Evolutionary conservation across 2,329 filamentous ascomycete species (phyloP).

Genomic region (Cordyceps fumosorosea): DNA sequence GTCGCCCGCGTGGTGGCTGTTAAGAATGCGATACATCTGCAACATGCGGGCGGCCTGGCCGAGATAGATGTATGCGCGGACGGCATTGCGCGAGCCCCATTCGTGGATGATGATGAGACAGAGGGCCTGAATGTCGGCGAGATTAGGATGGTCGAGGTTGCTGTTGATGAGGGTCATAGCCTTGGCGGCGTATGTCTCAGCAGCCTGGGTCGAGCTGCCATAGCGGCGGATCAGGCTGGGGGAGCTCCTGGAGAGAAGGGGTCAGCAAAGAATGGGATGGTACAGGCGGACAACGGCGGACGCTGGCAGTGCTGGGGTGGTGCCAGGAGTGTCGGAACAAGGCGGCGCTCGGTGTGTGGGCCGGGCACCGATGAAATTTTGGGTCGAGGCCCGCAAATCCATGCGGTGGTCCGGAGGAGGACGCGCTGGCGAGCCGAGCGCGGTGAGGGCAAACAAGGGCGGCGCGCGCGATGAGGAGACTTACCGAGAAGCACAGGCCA

Average conservation of each 20-base stretch:
- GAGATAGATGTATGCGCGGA: slow-evolving; percentile 57
- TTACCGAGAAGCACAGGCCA: slow-evolving; percentile 53
- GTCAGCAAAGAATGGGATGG: neutral
- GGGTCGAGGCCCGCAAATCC: slow-evolving; percentile 7
- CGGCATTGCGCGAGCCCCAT: slow-evolving; percentile 55
- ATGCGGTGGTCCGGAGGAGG: slow-evolving; percentile 4
- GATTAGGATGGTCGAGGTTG: slow-evolving; percentile 51
- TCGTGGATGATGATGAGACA: slow-evolving; percentile 57
- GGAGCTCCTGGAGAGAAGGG: slow-evolving; percentile 39
- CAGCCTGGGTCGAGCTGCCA: slow-evolving; percentile 48
- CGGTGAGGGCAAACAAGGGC: slow-evolving; percentile 17
- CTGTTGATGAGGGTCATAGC: slow-evolving; percentile 50
- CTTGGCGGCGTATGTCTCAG: slow-evolving; percentile 54
- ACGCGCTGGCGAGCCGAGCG: slow-evolving; percentile 9
- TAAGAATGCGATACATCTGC: slow-evolving; percentile 57
- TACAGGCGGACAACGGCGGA: neutral
- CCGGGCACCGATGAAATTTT: slow-evolving; percentile 14
- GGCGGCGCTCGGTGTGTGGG: slow-evolving; percentile 7
- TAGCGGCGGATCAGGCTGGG: slow-evolving; percentile 51
- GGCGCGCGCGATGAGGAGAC: slow-evolving; percentile 21
- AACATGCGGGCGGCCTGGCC: slow-evolving; percentile 58
- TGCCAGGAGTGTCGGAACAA: neutral
- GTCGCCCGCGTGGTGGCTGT: slow-evolving; percentile 45
- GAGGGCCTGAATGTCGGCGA: slow-evolving; percentile 55
- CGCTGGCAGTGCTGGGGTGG: neutral